Percentiles rank a stretch among this genome's conserved stretches.
Conservation (phyloP, 495 filamentous ascomycete species). For the Astrothelium macrocarpum region DNA sequence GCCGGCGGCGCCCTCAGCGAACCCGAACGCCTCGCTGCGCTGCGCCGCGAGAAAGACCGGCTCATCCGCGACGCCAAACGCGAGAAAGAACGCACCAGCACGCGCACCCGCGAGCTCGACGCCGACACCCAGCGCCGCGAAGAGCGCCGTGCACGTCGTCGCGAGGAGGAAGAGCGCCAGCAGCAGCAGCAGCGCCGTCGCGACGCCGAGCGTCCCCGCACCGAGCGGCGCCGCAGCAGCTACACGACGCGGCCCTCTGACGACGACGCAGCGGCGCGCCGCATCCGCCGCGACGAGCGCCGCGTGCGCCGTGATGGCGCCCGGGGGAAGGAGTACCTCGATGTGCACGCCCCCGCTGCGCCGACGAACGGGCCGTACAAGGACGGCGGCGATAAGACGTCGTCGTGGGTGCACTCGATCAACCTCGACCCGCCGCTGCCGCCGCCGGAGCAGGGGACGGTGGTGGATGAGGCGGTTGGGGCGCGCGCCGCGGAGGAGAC, state of each 20-base stretch:
- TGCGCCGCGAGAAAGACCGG: constrained; percentile 24
- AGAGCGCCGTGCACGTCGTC: constrained; percentile 19
- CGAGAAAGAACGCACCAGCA: constrained; percentile 29
- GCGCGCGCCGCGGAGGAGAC: constrained; percentile 7
- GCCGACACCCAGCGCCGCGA: constrained; percentile 16
- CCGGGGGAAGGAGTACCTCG: constrained; percentile 3
- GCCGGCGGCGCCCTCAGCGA: constrained; percentile 41
- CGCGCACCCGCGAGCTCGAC: background rate
- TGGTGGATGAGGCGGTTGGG: constrained; percentile 44
- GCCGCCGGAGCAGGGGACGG: constrained; percentile 45
- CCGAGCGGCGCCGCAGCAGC: constrained; percentile 17
- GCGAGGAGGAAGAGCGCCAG: constrained; percentile 14
- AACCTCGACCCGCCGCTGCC: constrained; percentile 47
- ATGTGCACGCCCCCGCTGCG: background rate
- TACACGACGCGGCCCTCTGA: constrained; percentile 12
- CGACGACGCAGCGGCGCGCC: constrained; percentile 20
- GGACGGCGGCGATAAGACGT: constrained; percentile 43
- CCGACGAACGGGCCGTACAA: constrained; percentile 19
- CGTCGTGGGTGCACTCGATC: constrained; percentile 51
- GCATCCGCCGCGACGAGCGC: constrained; percentile 19
- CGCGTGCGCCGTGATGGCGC: constrained; percentile 15
- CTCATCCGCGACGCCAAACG: constrained; percentile 33
- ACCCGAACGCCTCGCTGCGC: constrained; percentile 29
- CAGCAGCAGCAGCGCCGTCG: constrained; percentile 16
- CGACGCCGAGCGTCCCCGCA: constrained; percentile 9